phyloP scores from a whole-genome alignment of 306 rosid genomes.

The Benincasa hispida region DNA sequence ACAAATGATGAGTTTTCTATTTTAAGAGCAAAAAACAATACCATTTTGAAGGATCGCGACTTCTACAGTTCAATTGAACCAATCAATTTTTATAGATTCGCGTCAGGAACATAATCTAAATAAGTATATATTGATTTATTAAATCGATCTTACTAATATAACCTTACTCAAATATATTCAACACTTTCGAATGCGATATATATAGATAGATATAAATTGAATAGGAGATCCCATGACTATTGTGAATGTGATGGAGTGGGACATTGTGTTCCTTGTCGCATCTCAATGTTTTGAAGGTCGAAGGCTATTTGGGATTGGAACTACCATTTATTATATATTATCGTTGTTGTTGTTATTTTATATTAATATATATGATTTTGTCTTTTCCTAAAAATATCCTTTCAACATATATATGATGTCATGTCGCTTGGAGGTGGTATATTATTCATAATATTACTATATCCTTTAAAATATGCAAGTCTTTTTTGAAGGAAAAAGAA shows the following conservation, averaged over 20 bases:
- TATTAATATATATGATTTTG: not conserved
- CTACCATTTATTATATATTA: not conserved
- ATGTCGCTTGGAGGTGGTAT: not conserved
- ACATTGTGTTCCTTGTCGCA: not conserved
- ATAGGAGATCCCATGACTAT: not conserved
- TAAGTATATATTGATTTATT: too few species aligned
- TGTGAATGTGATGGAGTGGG: not conserved
- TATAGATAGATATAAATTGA: too few species aligned
- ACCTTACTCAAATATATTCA: not conserved
- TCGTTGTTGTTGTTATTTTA: not conserved
- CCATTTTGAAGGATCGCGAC: too few species aligned
- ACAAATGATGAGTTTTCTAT: too few species aligned
- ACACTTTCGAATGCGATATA: not conserved
- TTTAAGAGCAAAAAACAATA: too few species aligned
- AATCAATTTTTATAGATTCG: too few species aligned
- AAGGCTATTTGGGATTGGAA: not conserved
- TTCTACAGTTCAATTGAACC: too few species aligned
- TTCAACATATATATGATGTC: not conserved
- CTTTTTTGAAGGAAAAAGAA: not conserved
- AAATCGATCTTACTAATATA: not conserved
- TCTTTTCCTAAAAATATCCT: not conserved
- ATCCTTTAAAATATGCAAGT: not conserved
- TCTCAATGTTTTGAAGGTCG: not conserved
- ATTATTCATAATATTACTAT: not conserved
- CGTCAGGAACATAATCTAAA: too few species aligned